Evolutionary conservation across 1,284 basidiomycete genomes (phyloP), one percentile per base, ranked within the genome.

Genomic region (Ceratobasidium papillatum): DNA sequence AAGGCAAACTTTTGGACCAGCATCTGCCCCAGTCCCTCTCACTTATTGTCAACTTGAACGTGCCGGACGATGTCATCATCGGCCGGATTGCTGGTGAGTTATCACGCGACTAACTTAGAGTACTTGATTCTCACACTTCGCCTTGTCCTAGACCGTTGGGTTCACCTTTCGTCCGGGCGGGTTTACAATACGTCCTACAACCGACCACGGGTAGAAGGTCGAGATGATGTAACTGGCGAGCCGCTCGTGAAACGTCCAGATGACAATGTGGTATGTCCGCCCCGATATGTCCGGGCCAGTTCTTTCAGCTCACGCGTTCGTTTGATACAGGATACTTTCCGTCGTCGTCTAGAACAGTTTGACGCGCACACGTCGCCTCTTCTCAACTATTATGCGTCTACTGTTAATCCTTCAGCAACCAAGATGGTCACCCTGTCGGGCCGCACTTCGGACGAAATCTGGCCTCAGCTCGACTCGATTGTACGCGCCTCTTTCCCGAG

Each of bases 151-250:
- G 94, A 96, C 78, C 92, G 96, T 68, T 99, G 94, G 94, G 90
- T 99, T 3, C 97, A 99, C 82, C 86, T 94, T 1, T 90, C 94
- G 0, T 96, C 94, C 0, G 98, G 98, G 3, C 88, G 98, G 25
- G 92, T 99, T 17, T 99, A 99, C 86, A 98, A 97, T 82, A 87
- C 91, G 80, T 89, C 91, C 17, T 95, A 94, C 84, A 98, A 97
- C 82, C 93, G 90, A 27, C 98, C 98, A 19, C 93, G 92, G 79
- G 88, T 92, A 0, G 85, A 91, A 1, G 97, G 97, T 3, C 86
- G 88, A 75, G 98, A 99, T 84, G 96, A 99, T 81, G 84, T 92
- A 75, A 99, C 97, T 0, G 96, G 96, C 32, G 96, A 99, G 81
- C 89, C 92, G 4, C 86, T 99, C 27, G 90, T 86, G 30, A 94